Base-by-base conservation (phyloP, 805 yeast species). In the Starmera amethionina region DNA sequence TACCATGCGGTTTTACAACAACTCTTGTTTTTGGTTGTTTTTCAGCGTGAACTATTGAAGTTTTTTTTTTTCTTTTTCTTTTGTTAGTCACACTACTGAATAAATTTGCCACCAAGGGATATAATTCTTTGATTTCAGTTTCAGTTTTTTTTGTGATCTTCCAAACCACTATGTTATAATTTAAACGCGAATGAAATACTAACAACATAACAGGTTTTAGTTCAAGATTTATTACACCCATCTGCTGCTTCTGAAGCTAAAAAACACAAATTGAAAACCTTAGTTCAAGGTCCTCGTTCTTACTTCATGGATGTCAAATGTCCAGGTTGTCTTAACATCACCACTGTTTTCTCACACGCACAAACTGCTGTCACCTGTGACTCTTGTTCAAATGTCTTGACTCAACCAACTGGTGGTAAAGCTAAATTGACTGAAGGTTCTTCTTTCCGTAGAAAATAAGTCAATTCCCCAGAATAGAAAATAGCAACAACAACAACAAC, bases 351-450 rank as follows among this genome's bases (percentile, higher is more conserved):
- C 84, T 90, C 97, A 53, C 98, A 93, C 73, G 97, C 99, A 58
- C 98, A 93, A 79, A 93, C 98, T 62, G 97, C 97, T 63, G 98
- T 93, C 64, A 84, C 96, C 64, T 93, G 99, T 80, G 97, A 94
- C 66, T 80, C 95, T 42, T 93, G 99, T 77, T 82, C 97, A 56
- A 87, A 96, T 56, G 97, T 93, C 54, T 83, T 93, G 67, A 89
- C 97, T 76, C 82, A 93, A 65, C 99, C 99, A 68, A 84, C 97
- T 56, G 99, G 99, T 79, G 99, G 99, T 79, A 93, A 93, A 81
- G 97, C 97, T 66, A 88, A 83, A 75, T 81, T 93, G 70, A 88
- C 97, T 60, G 98, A 94, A 77, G 99, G 99, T 72, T 85, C 95
- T 68, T 93, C 98, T 63, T 93, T 88, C 93, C 88, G 97, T 83